Evolutionary conservation across 805 yeast species (phyloP).

Genomic region (Monosporozyma servazzii): DNA sequence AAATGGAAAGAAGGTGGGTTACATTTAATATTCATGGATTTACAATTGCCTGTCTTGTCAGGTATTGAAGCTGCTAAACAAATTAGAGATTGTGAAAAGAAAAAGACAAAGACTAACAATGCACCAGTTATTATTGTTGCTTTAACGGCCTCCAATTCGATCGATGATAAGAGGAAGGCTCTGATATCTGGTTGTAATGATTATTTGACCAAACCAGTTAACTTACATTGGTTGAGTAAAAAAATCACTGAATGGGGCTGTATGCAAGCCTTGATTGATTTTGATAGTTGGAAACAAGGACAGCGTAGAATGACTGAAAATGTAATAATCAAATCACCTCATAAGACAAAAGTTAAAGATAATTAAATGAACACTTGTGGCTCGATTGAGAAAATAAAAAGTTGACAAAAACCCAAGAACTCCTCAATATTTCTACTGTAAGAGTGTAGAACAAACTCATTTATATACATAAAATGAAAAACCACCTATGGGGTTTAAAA

Average conservation of each 20-base stretch:
- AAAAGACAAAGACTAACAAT: conserved; percentile 39
- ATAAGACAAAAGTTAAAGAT: conserved; percentile 1
- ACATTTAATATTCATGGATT: conserved; percentile 92
- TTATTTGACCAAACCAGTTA: conserved; percentile 91
- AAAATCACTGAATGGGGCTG: conserved; percentile 98
- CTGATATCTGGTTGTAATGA: conserved; percentile 97
- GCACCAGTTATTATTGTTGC: conserved; percentile 98
- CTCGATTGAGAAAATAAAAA: neutral
- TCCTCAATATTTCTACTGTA: neutral
- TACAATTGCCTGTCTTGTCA: conserved; percentile 90
- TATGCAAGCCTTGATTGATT: conserved; percentile 95
- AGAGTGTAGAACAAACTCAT: neutral
- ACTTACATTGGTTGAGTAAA: conserved; percentile 84
- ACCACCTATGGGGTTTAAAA: neutral
- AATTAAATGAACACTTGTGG: neutral
- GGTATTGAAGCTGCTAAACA: conserved; percentile 94
- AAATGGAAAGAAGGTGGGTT: conserved; percentile 93
- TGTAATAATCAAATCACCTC: conserved; percentile 6
- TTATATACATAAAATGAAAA: neutral
- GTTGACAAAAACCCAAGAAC: neutral
- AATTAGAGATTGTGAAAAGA: conserved; percentile 72
- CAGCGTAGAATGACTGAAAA: conserved; percentile 35
- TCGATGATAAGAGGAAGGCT: conserved; percentile 81
- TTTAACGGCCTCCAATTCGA: conserved; percentile 81
- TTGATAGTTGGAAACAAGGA: conserved; percentile 76